Conservation (phyloP, 2,329 filamentous ascomycete genomes). For the Neofusicoccum parvum region DNA sequence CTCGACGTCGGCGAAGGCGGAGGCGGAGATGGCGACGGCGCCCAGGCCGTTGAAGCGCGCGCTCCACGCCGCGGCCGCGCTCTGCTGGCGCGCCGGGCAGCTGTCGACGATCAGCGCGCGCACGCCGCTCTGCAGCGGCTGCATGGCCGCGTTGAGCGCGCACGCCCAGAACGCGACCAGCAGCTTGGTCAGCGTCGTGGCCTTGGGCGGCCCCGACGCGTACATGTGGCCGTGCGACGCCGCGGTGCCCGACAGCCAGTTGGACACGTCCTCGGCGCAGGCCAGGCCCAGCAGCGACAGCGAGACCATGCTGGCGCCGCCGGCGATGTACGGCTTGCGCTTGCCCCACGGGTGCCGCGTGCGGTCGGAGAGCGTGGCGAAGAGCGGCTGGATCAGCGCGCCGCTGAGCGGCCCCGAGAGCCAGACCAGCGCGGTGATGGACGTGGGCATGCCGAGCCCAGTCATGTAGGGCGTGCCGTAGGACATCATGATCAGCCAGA, state of each 20-base stretch:
- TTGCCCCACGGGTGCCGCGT: not conserved
- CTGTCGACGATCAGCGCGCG: not conserved
- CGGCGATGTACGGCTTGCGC: not conserved
- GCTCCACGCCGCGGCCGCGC: not conserved
- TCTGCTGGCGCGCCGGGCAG: not conserved
- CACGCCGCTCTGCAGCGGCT: not conserved
- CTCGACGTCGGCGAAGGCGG: no score
- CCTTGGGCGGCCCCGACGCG: not conserved
- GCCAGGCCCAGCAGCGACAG: not conserved
- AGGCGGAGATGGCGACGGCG: not conserved
- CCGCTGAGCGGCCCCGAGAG: not conserved
- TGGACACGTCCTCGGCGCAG: not conserved
- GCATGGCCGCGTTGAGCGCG: no score
- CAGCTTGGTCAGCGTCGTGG: not conserved
- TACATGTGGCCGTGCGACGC: no score
- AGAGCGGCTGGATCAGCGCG: not conserved
- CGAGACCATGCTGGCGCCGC: not conserved
- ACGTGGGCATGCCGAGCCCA: not conserved
- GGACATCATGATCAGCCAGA: not conserved
- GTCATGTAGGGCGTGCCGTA: not conserved
- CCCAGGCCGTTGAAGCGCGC: not conserved
- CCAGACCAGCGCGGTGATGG: not conserved
- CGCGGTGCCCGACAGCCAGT: no score
- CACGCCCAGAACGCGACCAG: not conserved
- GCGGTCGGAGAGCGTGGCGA: not conserved